Percentiles rank a stretch among this genome's conserved stretches.
phyloP scores from a whole-genome alignment of 2,329 filamentous ascomycete species.

The Cladosporium sp. region DNA sequence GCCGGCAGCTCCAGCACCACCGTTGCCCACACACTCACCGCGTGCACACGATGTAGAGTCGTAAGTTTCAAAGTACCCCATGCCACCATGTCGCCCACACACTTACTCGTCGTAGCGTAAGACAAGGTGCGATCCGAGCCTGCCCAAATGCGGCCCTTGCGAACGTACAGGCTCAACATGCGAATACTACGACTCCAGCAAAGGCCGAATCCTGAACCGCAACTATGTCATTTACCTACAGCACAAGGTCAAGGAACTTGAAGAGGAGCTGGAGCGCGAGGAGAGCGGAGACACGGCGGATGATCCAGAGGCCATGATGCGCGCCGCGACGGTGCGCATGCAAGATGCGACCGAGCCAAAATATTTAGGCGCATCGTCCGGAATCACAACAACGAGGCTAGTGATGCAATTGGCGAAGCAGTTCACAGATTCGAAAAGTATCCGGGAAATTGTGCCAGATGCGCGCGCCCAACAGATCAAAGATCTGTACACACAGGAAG shows the following conservation, averaged over 20 bases:
- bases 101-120: slow-evolving; percentile 63
- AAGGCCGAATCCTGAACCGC: slow-evolving; percentile 79
- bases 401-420: slow-evolving; percentile 96
- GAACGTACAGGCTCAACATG: slow-evolving; percentile 86
- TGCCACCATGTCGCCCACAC: not conserved
- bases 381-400: slow-evolving; percentile 88
- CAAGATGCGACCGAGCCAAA: slow-evolving; percentile 83
- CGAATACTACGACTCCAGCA: slow-evolving; percentile 91
- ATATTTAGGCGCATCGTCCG: slow-evolving; percentile 89
- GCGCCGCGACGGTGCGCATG: slow-evolving; percentile 78
- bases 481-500: slow-evolving; percentile 64
- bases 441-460: slow-evolving; percentile 87
- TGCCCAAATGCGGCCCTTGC: slow-evolving; percentile 88
- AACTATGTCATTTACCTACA: slow-evolving; percentile 91
- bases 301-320: slow-evolving; percentile 77
- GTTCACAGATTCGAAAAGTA: slow-evolving; percentile 84
- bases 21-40: slow-evolving; percentile 74
- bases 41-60: slow-evolving; percentile 75
- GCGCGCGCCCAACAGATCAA: slow-evolving; percentile 61
- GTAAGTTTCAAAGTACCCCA: slow-evolving; percentile 43
- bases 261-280: slow-evolving; percentile 73
- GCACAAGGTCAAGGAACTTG: slow-evolving; percentile 75
- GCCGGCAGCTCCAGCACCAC: not conserved
- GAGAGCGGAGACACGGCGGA: slow-evolving; percentile 72
- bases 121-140: slow-evolving; percentile 87